A percentile compares a stretch with the other conserved stretches of the same genome.
phyloP scores from a whole-genome alignment of 2,329 filamentous ascomycete genomes.

The Uncinocarpus reesii region DNA sequence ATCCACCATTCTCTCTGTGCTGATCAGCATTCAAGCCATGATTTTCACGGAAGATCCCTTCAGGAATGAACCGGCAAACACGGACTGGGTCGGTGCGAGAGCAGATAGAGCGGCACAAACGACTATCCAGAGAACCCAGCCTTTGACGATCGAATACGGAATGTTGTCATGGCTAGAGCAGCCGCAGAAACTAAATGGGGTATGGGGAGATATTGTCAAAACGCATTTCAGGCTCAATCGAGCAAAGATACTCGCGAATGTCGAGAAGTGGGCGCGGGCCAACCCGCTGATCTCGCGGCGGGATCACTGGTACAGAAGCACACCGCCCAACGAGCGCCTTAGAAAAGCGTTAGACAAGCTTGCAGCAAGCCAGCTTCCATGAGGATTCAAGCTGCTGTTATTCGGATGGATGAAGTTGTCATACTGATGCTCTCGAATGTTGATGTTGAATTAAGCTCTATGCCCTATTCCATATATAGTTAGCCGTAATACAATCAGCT shows the following conservation, averaged over 20 bases:
- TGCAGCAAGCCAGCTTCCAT: not conserved
- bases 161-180: conserved; percentile 18
- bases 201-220: conserved; percentile 18
- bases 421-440: too few relatives aligned
- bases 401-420: not conserved
- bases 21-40: conserved; percentile 50
- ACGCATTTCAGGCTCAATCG: conserved; percentile 17
- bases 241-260: conserved; percentile 14
- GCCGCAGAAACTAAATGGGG: conserved; percentile 13
- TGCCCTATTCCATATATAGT: not conserved
- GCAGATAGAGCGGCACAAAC: conserved; percentile 16
- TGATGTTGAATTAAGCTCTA: not conserved
- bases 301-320: not conserved
- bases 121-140: conserved; percentile 25
- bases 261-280: conserved; percentile 42
- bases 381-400: too few relatives aligned
- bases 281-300: conserved; percentile 19
- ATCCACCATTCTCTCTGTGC: conserved; percentile 44
- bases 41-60: conserved; percentile 46
- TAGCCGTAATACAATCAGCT: too few relatives aligned
- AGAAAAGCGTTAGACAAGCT: not conserved
- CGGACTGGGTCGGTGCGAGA: conserved; percentile 15
- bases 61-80: conserved; percentile 45
- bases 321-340: not conserved
- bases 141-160: conserved; percentile 13